Conservation (phyloP, 2,329 filamentous ascomycete genomes). For the Fonsecaea monophora region DNA sequence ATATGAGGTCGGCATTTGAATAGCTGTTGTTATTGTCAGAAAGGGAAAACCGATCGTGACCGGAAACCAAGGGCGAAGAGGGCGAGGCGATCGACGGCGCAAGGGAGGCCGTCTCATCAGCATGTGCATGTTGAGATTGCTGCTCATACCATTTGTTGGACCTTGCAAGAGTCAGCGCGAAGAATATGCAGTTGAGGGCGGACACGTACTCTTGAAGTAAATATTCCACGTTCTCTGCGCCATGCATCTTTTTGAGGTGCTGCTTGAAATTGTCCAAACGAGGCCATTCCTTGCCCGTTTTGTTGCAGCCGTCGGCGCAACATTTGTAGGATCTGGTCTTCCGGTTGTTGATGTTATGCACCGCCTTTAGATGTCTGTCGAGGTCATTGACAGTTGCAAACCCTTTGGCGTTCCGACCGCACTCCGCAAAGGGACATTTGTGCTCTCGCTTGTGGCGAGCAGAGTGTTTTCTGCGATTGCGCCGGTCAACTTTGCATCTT, state of each 20-base stretch:
- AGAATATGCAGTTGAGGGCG: constrained; percentile 1
- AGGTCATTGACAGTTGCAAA: constrained; percentile 84
- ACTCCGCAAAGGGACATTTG: constrained; percentile 65
- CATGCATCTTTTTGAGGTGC: constrained; percentile 75
- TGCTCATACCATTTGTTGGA: constrained; percentile 48
- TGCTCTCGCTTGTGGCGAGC: constrained; percentile 73
- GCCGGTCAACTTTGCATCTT: constrained; percentile 16
- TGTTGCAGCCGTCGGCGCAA: constrained; percentile 61
- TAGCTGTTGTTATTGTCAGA: constrained; percentile 7
- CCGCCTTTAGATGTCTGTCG: constrained; percentile 75
- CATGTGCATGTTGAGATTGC: constrained; percentile 4
- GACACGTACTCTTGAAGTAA: constrained; percentile 57
- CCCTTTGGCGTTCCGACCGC: constrained; percentile 63
- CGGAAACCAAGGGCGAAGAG: constrained; percentile 9
- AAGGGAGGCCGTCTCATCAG: constrained; percentile 17
- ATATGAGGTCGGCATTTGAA: constrained; percentile 2
- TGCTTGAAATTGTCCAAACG: constrained; percentile 85
- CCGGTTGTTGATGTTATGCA: constrained; percentile 62
- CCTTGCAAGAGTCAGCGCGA: constrained; percentile 38
- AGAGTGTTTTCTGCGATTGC: constrained; percentile 70
- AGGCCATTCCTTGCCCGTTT: constrained; percentile 74
- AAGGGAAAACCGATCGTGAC: not conserved
- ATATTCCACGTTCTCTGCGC: constrained; percentile 50
- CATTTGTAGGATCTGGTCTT: constrained; percentile 65
- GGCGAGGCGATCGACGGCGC: not conserved